Conservation (phyloP, 768 basidiomycete genomes). For the Mycena capillaripes region DNA sequence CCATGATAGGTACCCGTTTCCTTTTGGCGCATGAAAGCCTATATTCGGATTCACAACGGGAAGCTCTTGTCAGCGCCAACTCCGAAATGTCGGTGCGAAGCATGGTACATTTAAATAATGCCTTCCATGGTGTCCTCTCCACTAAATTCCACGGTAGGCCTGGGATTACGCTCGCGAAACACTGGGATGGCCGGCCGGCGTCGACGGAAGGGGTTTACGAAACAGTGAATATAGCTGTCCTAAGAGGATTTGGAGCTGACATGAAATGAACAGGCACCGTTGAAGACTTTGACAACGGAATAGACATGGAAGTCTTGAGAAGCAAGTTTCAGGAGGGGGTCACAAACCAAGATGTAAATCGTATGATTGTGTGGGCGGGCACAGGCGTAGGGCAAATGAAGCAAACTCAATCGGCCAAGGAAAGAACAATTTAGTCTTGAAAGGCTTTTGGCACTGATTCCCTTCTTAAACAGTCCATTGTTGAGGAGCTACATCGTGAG, state of each 20-base stretch:
- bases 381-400: constrained; percentile 72
- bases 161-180: constrained; percentile 73
- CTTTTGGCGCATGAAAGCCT: constrained; percentile 75
- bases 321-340: constrained; percentile 61
- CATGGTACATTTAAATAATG: constrained; percentile 44
- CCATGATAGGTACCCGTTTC: constrained; percentile 75
- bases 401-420: constrained; percentile 56
- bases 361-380: constrained; percentile 79
- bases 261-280: constrained; percentile 61
- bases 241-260: constrained; percentile 37
- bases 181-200: constrained; percentile 69
- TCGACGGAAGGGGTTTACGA: constrained; percentile 73
- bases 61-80: constrained; percentile 62
- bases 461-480: constrained; percentile 59
- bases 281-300: constrained; percentile 66
- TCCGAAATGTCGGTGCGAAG: constrained; percentile 66
- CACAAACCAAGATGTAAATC: constrained; percentile 59
- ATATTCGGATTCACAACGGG: constrained; percentile 68
- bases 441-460: constrained; percentile 7
- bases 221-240: constrained; percentile 55
- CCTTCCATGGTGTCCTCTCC: not conserved
- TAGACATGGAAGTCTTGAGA: constrained; percentile 57
- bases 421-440: constrained; percentile 23
- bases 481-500: constrained; percentile 65
- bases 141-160: constrained; percentile 43